Evolutionary conservation across 331 rosid species (phyloP).

Genomic region (Telfairia occidentalis): DNA sequence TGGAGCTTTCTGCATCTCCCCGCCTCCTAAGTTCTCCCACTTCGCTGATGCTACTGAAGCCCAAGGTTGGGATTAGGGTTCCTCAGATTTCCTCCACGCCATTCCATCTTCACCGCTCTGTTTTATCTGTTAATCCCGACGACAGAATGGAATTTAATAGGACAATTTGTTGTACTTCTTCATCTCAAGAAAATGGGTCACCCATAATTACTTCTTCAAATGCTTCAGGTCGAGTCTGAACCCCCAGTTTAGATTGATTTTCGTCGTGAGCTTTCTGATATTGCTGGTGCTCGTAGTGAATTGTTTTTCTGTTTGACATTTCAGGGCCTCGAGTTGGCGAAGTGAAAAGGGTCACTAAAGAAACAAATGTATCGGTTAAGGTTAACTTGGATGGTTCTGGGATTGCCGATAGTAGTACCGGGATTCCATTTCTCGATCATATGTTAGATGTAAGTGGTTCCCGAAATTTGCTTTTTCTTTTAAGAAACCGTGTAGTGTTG

Average conservation of each 20-base stretch:
- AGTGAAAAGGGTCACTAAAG: conserved; percentile 75
- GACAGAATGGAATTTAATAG: conserved; percentile 21
- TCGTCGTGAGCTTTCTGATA: background rate
- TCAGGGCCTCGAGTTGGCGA: conserved; percentile 78
- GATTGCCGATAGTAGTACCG: conserved; percentile 56
- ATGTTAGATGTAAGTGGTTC: conserved; percentile 76
- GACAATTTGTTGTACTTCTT: conserved; percentile 29
- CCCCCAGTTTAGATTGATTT: background rate
- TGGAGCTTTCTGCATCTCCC: conserved; percentile 47
- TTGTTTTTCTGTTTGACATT: conserved; percentile 1
- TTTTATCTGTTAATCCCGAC: conserved; percentile 17
- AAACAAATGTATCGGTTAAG: conserved; percentile 75
- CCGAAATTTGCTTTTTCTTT: background rate
- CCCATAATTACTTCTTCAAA: conserved; percentile 22
- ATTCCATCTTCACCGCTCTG: conserved; percentile 12
- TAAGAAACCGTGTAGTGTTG: background rate
- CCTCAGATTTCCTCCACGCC: conserved; percentile 16
- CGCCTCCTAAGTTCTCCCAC: conserved; percentile 21
- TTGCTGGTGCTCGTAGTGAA: background rate
- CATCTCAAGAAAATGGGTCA: conserved; percentile 29
- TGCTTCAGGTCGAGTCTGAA: conserved; percentile 32
- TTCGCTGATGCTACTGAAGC: conserved; percentile 27
- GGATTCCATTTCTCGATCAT: conserved; percentile 94
- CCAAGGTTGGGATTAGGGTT: conserved; percentile 31
- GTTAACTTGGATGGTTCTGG: conserved; percentile 83